Percentiles rank a stretch among this genome's conserved stretches.
phyloP scores from a whole-genome alignment of 257 asterid genomes.

The Voacanga thouarsii region DNA sequence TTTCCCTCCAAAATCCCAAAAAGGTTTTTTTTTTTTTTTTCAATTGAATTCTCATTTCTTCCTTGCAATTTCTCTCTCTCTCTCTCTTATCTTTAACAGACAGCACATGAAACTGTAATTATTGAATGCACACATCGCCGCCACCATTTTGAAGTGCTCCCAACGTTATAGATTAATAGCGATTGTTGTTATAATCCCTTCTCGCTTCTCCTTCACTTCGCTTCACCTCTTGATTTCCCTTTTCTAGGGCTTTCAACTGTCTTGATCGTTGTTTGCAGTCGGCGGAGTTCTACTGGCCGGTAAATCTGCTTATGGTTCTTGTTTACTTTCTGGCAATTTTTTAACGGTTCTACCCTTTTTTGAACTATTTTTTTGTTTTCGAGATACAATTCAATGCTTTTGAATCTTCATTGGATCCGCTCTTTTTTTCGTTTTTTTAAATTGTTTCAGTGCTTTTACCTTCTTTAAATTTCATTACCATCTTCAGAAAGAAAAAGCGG shows the following conservation, averaged over 20 bases:
- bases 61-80: background rate
- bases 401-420: background rate
- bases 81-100: too few species aligned
- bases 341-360: background rate
- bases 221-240: background rate
- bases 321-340: background rate
- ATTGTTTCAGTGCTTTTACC: background rate
- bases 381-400: background rate
- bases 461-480: background rate
- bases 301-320: constrained; percentile 2
- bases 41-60: background rate
- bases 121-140: background rate
- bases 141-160: background rate
- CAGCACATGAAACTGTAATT: constrained; percentile 1
- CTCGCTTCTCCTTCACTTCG: constrained; percentile 17
- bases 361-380: background rate
- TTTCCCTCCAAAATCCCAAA: constrained; percentile 27
- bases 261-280: background rate
- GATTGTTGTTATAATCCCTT: constrained; percentile 6
- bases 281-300: constrained; percentile 16
- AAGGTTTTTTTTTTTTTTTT: background rate
- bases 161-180: background rate
- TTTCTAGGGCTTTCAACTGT: constrained; percentile 13
- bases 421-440: background rate
- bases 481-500: too few species aligned